Conservation (phyloP, 768 basidiomycete genomes). For the Podaxis sp. region DNA sequence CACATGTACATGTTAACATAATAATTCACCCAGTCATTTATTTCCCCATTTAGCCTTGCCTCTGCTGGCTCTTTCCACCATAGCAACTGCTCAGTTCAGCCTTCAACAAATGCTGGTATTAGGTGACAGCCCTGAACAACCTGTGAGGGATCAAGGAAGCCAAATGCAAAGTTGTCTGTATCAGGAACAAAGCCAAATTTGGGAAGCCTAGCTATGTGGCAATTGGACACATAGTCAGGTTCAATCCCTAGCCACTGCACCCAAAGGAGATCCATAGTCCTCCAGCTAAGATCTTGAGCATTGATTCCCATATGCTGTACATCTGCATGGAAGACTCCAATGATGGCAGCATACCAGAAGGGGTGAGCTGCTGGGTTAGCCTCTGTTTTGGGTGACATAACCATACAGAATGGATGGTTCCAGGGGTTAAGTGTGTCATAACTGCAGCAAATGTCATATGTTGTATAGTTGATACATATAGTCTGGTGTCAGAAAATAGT, state of each 20-base stretch:
- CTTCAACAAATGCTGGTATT: conserved; percentile 31
- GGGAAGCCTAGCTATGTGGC: conserved; percentile 30
- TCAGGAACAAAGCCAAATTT: conserved; percentile 36
- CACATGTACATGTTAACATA: conserved; percentile 37
- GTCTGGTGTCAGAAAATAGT: conserved; percentile 17
- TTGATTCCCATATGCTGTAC: conserved; percentile 18
- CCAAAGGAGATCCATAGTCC: conserved; percentile 30
- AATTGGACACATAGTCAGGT: conserved; percentile 25
- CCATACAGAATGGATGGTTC: not conserved
- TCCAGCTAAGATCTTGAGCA: not conserved
- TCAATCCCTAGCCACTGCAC: conserved; percentile 25
- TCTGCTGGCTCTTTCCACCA: conserved; percentile 7
- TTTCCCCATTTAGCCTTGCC: not conserved
- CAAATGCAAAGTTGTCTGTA: conserved; percentile 27
- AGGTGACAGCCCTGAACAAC: conserved; percentile 33
- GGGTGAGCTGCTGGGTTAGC: conserved; percentile 16
- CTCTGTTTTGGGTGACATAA: conserved; percentile 1
- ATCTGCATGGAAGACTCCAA: conserved; percentile 23
- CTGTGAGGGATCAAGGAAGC: conserved; percentile 33
- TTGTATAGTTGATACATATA: conserved; percentile 21
- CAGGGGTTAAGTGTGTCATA: conserved; percentile 22
- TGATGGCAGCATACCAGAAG: conserved; percentile 26
- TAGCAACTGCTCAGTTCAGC: conserved; percentile 19
- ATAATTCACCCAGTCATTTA: conserved; percentile 26
- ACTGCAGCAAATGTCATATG: conserved; percentile 21